phyloP scores from a whole-genome alignment of 495 filamentous ascomycete genomes.

The Penicillium silybi region DNA sequence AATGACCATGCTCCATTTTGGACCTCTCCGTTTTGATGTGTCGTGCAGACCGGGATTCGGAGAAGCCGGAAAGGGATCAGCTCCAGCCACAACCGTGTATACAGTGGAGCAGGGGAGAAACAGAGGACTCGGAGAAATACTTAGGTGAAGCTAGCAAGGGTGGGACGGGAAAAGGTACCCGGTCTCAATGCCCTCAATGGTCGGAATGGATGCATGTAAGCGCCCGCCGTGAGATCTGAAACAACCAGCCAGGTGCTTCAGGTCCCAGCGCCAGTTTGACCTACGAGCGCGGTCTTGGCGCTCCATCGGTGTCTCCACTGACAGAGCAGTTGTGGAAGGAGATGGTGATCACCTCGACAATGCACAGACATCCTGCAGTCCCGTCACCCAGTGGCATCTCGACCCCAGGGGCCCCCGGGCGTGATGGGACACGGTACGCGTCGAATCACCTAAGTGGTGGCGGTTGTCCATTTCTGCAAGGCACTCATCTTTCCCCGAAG shows the following conservation, averaged over 20 bases:
- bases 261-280: conserved; percentile 34
- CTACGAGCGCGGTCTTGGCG: conserved; percentile 15
- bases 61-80: conserved; percentile 5
- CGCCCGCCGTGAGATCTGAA: conserved; percentile 31
- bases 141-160: neutral
- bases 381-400: conserved; percentile 5
- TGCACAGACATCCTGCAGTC: conserved; percentile 16
- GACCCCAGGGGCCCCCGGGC: too few species aligned
- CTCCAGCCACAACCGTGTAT: conserved; percentile 15
- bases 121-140: conserved; percentile 20
- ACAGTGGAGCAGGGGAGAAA: conserved; percentile 1
- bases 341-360: conserved; percentile 13
- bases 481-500: neutral
- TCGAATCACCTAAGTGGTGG: conserved; percentile 2
- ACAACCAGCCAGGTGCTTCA: conserved; percentile 32
- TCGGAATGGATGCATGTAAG: conserved; percentile 31
- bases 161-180: neutral
- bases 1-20: conserved; percentile 1
- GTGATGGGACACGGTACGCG: neutral
- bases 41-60: conserved; percentile 6
- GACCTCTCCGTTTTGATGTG: conserved; percentile 17
- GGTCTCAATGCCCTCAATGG: conserved; percentile 17
- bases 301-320: neutral
- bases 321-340: conserved; percentile 5
- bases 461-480: conserved; percentile 3